These are phyloP conservation scores for Clarkia xantiana DNA, from an alignment of 345 rosid species.

Conservation along the genomic window DNA sequence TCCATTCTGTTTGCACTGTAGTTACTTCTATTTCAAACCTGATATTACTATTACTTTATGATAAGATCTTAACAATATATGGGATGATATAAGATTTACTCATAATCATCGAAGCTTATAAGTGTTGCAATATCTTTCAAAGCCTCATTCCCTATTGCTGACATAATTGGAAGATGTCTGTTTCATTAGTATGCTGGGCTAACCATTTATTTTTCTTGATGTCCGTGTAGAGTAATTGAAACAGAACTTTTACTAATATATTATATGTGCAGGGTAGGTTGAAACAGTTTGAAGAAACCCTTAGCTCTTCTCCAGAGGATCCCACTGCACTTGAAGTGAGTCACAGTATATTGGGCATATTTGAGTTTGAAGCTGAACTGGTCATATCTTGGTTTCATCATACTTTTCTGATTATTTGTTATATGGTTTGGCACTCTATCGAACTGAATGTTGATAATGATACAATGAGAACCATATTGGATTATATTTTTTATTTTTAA, in stretches of 20 bases:
- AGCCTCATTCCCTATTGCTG: no score
- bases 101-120: background rate
- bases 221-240: background rate
- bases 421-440: no score
- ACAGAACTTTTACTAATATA: constrained; percentile 3
- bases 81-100: background rate
- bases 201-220: background rate
- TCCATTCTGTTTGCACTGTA: background rate
- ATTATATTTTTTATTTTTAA: background rate
- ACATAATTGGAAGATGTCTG: no score
- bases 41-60: background rate
- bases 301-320: constrained; percentile 49
- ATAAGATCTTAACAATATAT: background rate
- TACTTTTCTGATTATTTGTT: no score
- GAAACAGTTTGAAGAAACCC: constrained; percentile 52
- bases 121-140: no score
- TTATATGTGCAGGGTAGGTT: constrained; percentile 50
- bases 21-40: background rate
- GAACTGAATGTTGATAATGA: no score
- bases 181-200: background rate
- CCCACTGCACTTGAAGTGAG: constrained; percentile 75
- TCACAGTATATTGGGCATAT: constrained; percentile 4
- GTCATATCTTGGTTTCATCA: no score
- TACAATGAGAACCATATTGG: no score
- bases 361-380: no score